Evolutionary conservation across 495 filamentous ascomycete genomes (phyloP).

Genomic region (Collariella sp.): DNA sequence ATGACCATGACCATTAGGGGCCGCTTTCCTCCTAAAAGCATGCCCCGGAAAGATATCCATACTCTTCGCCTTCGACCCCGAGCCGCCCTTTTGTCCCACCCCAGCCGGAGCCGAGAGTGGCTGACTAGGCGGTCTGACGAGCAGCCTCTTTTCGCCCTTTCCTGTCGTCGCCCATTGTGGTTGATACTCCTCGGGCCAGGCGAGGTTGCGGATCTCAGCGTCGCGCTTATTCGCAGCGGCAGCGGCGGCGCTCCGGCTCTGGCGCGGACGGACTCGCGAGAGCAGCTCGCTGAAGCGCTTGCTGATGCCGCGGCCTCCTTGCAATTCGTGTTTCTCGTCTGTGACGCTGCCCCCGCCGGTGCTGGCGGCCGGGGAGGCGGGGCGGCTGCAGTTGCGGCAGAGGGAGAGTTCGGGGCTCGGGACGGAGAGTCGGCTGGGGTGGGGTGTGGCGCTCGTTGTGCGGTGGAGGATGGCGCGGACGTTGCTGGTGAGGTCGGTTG

Average conservation of each 20-base stretch:
- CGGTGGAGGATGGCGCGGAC: slow-evolving; percentile 15
- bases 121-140: slow-evolving; percentile 3
- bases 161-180: background rate
- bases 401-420: slow-evolving; percentile 7
- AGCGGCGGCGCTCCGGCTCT: slow-evolving; percentile 1
- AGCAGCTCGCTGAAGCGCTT: slow-evolving; percentile 15
- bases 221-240: slow-evolving; percentile 1
- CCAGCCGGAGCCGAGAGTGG: background rate
- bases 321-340: background rate
- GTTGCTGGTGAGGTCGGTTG: slow-evolving; percentile 9
- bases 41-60: slow-evolving; percentile 1
- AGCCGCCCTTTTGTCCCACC: background rate
- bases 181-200: slow-evolving; percentile 7
- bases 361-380: slow-evolving; percentile 9
- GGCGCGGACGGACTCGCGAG: slow-evolving; percentile 12
- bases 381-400: slow-evolving; percentile 20
- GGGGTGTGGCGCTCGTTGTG: background rate
- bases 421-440: background rate
- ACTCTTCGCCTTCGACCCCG: slow-evolving; percentile 2
- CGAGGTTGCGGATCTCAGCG: background rate
- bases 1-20: background rate
- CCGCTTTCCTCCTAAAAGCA: background rate
- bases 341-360: background rate
- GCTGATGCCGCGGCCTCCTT: background rate
- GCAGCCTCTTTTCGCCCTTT: background rate